Base-by-base conservation (phyloP, 306 rosid genomes). In the Adenanthera pavonina region DNA sequence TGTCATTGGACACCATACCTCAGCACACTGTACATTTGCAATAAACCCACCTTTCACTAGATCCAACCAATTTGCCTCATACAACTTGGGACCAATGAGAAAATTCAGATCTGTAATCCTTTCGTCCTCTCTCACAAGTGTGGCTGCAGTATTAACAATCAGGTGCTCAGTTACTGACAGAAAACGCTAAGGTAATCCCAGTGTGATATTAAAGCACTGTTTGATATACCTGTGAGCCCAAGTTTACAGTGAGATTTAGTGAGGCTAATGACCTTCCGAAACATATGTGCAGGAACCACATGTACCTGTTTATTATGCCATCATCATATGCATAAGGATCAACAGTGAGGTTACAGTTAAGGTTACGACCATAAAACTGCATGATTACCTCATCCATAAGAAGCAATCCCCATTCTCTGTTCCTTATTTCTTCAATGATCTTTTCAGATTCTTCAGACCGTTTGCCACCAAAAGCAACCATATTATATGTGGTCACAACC, bases 1-100 rank as follows among this genome's bases (percentile, higher is more conserved):
- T 46, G 99, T 95, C 99, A 95, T 95, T 62, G 97, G 99, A 88
- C 99, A 95, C 99, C 99, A 95, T 60, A 95, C 99, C 89, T 95
- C 99, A 85, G 99, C 97, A 89, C 99, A 95, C 88, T 95, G 99
- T 82, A 95, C 99, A 85, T 95, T 92, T 80, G 98, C 99, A 84
- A 95, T 95, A 85, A 91, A 95, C 76, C 98, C 98, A 77, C 97
- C 94, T 87, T 92, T 92, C 36, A 94, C 98, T 59, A 94, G 91
- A 90, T 92, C 98, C 84, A 94, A 73, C 97, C 98, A 94, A 80
- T 94, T 94, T 69, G 98, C 98, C 88, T 94, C 98, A 61, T 94
- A 94, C 87, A 94, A 81, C 87, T 94, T 94, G 80, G 97, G 98
- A 79, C 98, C 98, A 85, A 94, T 94, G 47, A 94, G 96, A 78